A percentile compares a stretch with the other conserved stretches of the same genome.
phyloP scores from a whole-genome alignment of 1,284 basidiomycete genomes.

The Tremellales sp. region DNA sequence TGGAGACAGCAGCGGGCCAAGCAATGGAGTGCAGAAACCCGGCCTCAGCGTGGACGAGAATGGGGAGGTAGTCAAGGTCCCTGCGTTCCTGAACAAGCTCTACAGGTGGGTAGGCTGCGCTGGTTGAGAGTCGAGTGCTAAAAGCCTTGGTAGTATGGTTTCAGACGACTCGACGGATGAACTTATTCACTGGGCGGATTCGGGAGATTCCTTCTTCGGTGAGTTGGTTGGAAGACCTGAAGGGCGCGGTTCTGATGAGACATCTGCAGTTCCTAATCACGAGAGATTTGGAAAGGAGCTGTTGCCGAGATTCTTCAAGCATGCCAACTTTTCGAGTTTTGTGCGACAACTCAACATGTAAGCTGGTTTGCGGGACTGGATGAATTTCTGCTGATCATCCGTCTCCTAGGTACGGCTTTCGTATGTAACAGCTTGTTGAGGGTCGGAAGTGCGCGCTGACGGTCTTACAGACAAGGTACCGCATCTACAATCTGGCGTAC shows the following conservation, averaged over 20 bases:
- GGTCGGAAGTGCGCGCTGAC: background rate
- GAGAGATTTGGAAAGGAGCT: constrained; percentile 89
- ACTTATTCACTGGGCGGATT: constrained; percentile 84
- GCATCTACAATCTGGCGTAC: constrained; percentile 89
- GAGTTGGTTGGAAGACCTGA: constrained; percentile 30
- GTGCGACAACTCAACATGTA: constrained; percentile 93
- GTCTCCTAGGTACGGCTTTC: constrained; percentile 67
- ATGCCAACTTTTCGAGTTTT: constrained; percentile 89
- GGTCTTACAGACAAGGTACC: constrained; percentile 68
- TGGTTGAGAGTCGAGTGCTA: constrained; percentile 3
- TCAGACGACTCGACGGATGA: constrained; percentile 76
- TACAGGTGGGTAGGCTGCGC: constrained; percentile 63
- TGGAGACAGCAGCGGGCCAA: background rate
- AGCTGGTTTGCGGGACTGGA: constrained; percentile 8
- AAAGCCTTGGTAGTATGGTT: constrained; percentile 78
- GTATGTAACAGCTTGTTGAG: constrained; percentile 21
- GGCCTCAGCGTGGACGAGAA: constrained; percentile 45
- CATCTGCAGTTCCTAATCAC: constrained; percentile 78
- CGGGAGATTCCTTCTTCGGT: constrained; percentile 89
- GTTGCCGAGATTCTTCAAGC: constrained; percentile 92
- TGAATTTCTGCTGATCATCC: background rate
- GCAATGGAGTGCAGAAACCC: constrained; percentile 17
- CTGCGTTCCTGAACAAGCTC: constrained; percentile 88
- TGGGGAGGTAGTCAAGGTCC: constrained; percentile 53
- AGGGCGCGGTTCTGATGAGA: constrained; percentile 33